A percentile compares a stretch with the other conserved stretches of the same genome.
These are phyloP conservation scores for Garcileccinum viscosum DNA, from an alignment of 1,284 basidiomycete species.

Conservation along the genomic window DNA sequence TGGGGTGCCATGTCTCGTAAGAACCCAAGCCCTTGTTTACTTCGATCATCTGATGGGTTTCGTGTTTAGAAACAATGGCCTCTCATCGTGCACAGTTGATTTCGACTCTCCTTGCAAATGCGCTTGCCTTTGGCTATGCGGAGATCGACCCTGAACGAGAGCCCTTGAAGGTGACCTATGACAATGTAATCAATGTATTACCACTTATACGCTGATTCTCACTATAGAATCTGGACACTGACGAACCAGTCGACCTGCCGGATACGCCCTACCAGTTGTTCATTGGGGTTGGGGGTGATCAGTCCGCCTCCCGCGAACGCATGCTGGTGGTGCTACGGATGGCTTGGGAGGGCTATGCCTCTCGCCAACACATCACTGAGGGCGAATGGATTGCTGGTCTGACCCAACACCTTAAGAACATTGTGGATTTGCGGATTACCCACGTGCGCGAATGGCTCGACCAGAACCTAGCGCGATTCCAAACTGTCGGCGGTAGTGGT, in stretches of 20 bases:
- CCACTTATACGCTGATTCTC: neutral
- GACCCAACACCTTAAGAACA: slow-evolving; percentile 42
- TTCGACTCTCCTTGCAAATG: slow-evolving; percentile 47
- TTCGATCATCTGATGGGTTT: neutral
- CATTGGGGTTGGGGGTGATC: slow-evolving; percentile 35
- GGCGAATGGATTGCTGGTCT: slow-evolving; percentile 48
- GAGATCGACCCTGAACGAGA: slow-evolving; percentile 55
- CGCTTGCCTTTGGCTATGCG: slow-evolving; percentile 51
- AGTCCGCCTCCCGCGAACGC: slow-evolving; percentile 37
- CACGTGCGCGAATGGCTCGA: slow-evolving; percentile 58
- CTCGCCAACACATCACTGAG: slow-evolving; percentile 44
- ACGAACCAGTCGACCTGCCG: slow-evolving; percentile 41
- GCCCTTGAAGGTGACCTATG: slow-evolving; percentile 50
- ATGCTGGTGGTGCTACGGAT: slow-evolving; percentile 37
- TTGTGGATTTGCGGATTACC: slow-evolving; percentile 48
- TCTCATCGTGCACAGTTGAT: slow-evolving; percentile 58
- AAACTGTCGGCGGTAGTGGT: slow-evolving; percentile 17
- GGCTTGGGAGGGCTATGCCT: slow-evolving; percentile 40
- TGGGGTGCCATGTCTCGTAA: slow-evolving; percentile 68
- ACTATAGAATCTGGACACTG: slow-evolving; percentile 57
- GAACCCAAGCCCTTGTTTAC: slow-evolving; percentile 21
- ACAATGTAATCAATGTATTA: rapidly evolving
- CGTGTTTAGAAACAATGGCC: slow-evolving; percentile 56
- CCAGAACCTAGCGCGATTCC: slow-evolving; percentile 55
- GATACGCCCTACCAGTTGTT: slow-evolving; percentile 47